Conservation (phyloP, 345 rosid genomes). For the Populus euphratica region DNA sequence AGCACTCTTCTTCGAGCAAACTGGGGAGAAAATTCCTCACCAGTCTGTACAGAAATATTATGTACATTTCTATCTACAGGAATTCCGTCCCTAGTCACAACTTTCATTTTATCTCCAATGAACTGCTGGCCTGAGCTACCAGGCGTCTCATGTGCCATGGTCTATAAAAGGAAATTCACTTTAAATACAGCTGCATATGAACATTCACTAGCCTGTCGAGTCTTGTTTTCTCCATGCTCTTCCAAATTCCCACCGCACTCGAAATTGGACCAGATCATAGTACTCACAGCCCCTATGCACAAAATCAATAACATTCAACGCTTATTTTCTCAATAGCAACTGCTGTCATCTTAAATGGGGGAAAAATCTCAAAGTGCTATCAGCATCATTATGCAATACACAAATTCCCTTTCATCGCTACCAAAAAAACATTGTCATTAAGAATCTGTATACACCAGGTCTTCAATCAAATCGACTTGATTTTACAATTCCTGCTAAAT, state of each 20-base stretch:
- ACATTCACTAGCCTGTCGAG: neutral
- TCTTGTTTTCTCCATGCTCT: neutral
- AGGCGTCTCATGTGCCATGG: slow-evolving; percentile 51
- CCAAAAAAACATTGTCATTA: neutral
- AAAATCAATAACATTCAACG: slow-evolving; percentile 1
- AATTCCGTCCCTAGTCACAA: neutral
- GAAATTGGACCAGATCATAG: slow-evolving; percentile 3
- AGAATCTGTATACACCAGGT: neutral
- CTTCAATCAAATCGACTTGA: neutral
- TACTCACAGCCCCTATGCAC: neutral
- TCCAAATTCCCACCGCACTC: slow-evolving; percentile 1
- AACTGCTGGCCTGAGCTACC: slow-evolving; percentile 36
- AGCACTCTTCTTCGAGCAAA: slow-evolving; percentile 43
- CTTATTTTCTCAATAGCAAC: neutral
- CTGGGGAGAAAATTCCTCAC: slow-evolving; percentile 74
- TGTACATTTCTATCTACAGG: slow-evolving; percentile 26
- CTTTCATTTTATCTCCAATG: slow-evolving; percentile 26
- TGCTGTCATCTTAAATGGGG: neutral
- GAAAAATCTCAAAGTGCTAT: neutral
- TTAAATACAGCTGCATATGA: slow-evolving; percentile 4
- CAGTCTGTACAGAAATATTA: slow-evolving; percentile 59
- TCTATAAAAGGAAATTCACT: slow-evolving; percentile 1
- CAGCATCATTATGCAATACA: neutral
- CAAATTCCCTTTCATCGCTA: neutral
- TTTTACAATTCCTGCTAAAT: neutral